A percentile compares a stretch with the other conserved stretches of the same genome.
These are phyloP conservation scores for Effrenium voratum DNA, from an alignment of 73 alveolate species.

Conservation along the genomic window DNA sequence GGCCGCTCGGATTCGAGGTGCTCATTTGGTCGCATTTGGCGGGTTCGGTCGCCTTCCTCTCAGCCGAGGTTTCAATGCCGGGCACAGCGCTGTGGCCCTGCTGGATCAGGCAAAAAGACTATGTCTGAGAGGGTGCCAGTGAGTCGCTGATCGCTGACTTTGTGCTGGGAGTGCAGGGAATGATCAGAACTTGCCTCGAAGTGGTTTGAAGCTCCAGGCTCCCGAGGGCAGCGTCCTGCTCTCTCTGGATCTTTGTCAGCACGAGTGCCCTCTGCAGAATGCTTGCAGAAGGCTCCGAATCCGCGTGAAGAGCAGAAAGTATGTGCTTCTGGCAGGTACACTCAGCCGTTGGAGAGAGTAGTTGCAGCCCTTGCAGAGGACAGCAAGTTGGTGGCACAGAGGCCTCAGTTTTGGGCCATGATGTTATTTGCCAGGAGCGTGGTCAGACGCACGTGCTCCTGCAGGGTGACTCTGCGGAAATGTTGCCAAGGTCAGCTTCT, in stretches of 20 bases:
- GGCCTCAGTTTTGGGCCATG: neutral
- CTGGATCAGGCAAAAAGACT: conserved; percentile 26
- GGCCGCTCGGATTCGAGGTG: neutral
- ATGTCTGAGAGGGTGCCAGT: neutral
- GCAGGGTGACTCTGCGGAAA: conserved; percentile 74
- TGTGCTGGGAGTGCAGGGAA: no score
- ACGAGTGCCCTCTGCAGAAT: neutral
- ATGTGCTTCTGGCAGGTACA: conserved; percentile 19
- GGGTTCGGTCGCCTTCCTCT: neutral
- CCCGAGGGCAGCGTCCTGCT: conserved; percentile 79
- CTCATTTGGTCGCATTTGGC: neutral
- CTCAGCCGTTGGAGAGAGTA: conserved; percentile 44
- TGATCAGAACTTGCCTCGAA: no score
- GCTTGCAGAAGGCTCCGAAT: neutral
- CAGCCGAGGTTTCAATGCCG: conserved; percentile 46
- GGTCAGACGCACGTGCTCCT: conserved; percentile 74
- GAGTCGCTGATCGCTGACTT: no score
- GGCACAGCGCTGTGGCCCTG: conserved; percentile 63
- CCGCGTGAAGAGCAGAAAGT: no score
- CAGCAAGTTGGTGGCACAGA: neutral
- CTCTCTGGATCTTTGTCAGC: conserved; percentile 53
- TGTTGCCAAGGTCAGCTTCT: conserved; percentile 53
- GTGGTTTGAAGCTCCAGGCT: neutral
- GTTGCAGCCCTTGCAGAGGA: conserved; percentile 29
- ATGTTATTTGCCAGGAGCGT: conserved; percentile 18